Evolutionary conservation across 2,329 filamentous ascomycete genomes (phyloP).

Genomic region (Aureobasidium sp.): DNA sequence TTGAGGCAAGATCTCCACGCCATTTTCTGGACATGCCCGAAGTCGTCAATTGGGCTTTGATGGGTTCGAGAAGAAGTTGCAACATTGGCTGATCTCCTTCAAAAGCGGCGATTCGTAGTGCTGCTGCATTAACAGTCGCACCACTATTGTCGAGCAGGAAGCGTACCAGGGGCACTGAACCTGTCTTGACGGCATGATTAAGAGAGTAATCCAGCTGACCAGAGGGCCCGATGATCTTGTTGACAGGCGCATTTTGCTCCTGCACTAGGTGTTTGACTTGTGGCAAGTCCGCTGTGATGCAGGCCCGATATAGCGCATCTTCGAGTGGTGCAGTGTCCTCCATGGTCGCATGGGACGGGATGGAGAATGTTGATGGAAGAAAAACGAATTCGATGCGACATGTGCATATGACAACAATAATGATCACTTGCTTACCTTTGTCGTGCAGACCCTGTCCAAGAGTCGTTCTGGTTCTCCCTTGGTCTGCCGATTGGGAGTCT

Average conservation of each 20-base stretch:
- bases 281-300: neutral
- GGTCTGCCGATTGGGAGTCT: neutral
- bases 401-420: neutral
- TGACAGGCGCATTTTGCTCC: neutral
- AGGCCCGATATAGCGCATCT: slow-evolving; percentile 1
- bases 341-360: neutral
- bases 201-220: slow-evolving; percentile 8
- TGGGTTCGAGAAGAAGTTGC: slow-evolving; percentile 10
- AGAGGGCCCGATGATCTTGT: slow-evolving; percentile 8
- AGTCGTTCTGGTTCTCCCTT: neutral
- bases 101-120: neutral
- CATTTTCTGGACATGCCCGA: slow-evolving; percentile 13
- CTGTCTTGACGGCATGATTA: neutral
- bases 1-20: slow-evolving; percentile 5
- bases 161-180: slow-evolving; percentile 4
- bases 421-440: neutral
- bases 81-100: slow-evolving; percentile 5
- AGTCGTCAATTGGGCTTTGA: neutral
- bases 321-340: neutral
- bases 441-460: neutral
- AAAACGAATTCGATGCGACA: neutral
- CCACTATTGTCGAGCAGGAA: slow-evolving; percentile 1
- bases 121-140: slow-evolving; percentile 1
- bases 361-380: neutral
- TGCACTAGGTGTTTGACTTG: neutral